Percentiles rank a stretch among this genome's conserved stretches.
Evolutionary conservation across 495 filamentous ascomycete genomes (phyloP).

Genomic region (Usnea hakonensis): DNA sequence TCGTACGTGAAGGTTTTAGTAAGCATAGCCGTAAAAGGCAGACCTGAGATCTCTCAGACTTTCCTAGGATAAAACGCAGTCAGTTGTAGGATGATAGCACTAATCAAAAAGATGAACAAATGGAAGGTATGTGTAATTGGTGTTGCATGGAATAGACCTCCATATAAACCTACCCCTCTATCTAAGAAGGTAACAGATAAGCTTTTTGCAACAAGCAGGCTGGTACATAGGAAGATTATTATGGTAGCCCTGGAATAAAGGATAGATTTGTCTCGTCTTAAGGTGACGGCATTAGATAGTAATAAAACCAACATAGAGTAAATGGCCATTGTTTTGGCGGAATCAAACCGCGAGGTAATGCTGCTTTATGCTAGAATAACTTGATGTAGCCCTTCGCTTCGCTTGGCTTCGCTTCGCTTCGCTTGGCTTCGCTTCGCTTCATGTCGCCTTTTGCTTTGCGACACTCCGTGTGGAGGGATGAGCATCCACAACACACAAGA

Average conservation of each 20-base stretch:
- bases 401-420: too few relatives aligned
- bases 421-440: too few relatives aligned
- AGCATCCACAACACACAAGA: too few relatives aligned
- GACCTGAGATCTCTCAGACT: too few relatives aligned
- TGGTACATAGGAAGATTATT: background rate
- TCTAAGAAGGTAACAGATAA: background rate
- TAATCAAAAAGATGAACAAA: background rate
- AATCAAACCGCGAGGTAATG: too few relatives aligned
- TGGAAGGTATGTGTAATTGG: background rate
- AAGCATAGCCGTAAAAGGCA: too few relatives aligned
- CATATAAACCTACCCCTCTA: background rate
- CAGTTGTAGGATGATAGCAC: background rate
- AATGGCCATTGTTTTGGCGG: background rate
- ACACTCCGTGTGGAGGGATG: too few relatives aligned
- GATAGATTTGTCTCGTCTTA: slow-evolving; percentile 10
- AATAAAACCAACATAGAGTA: slow-evolving; percentile 25
- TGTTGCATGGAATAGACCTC: background rate
- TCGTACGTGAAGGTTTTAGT: background rate
- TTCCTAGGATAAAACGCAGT: background rate
- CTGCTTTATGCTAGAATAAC: too few relatives aligned
- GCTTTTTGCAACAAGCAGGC: background rate
- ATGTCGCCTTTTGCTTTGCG: too few relatives aligned
- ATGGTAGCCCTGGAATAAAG: slow-evolving; percentile 5
- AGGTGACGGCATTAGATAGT: slow-evolving; percentile 18
- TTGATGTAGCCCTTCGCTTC: too few relatives aligned